Evolutionary conservation across 257 asterid genomes (phyloP), one percentile per base, ranked within the genome.

Genomic region (Lavandula angustifolia): DNA sequence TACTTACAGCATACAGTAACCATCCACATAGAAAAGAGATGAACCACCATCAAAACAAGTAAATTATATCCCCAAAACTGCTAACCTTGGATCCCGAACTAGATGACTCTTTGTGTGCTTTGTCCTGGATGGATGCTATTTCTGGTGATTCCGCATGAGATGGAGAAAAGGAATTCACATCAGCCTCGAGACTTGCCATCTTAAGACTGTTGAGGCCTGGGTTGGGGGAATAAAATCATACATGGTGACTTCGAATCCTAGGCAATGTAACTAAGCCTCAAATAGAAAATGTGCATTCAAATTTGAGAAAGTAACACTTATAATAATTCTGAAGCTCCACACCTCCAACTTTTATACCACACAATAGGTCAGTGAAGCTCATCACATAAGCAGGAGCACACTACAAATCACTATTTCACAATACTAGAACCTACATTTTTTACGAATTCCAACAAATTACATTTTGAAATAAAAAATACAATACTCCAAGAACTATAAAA

Each of bases 11-110:
- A 38, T 46, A 38, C 32, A 38, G 27, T 37, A 67, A 62, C 68
- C 27, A 51, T 18, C 38, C 44, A 69, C 54, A 64, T 33, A 18
- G 27, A 34, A 34, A 55, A 9, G 11, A 34, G 42, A 34, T 34
- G 29, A 13, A n/a, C 9, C 13, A 4, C 31, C 31, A 29, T 27
- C 38, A 53, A 55, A 60, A 52, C 4, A 5, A 54, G 35, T 47
- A 7, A 60, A 59, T 35, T 18, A 35, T 47, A 51, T 44, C 33
- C 10, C 10, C 14, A 50, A 31, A 50, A 66, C 50, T 51, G 56
- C 77, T 37, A 37, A 80, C 86, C 86, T 72, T 80, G 71, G 83
- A 68, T 37, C 72, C 78, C 5, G 71, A 52, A 64, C 69, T 77
- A 34, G 79, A 65, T 46, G 77, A 69, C 2, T 37, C 73, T 53